Evolutionary conservation across 148 eudicot species (phyloP), one percentile per base, ranked within the genome.

Genomic region (Persicaria maculosa): DNA sequence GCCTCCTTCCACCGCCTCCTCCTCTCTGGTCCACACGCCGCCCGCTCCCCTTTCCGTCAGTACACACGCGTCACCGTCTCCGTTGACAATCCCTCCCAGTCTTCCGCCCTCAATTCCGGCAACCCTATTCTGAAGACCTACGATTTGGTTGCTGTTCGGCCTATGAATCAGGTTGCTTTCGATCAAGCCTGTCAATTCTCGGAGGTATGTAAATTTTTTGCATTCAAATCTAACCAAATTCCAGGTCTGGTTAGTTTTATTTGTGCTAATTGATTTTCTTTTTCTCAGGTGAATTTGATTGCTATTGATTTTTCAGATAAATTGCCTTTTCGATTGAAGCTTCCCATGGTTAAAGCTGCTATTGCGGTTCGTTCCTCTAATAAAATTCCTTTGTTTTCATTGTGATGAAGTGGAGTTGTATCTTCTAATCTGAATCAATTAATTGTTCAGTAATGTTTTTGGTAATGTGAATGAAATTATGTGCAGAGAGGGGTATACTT

Each of bases 401-500:
- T 50, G 9, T 44, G 46, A 4, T 46, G 73, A 8, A 22, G 10
- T 59, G 25, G 36, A 59, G 4, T 52, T 47, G 16, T 14, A 68
- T 47, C 4, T 45, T 52, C 58, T 67, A 75, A 76, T 52, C 36
- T 57, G 44, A 50, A 19, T 17, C 36, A 4, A 52, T 52, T 52
- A 52, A 9, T 52, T 59, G 52, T 70, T 70, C 31, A 6, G 2
- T 62, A 19, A 1, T 40, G 7, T 47, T 46, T 17, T n/a, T 45
- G 46, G 68, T 48, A 6, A 44, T 70, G 6, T 17, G 4, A 79
- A 57, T 72, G 46, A 6, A 9, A 72, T 80, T 22, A 73, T 81
- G 47, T 84, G 88, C 89, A 94, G 98, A 85, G 92, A 47, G 98
- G 91, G 54, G 84, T 94, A 16, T 90, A 81, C 79, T 90, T 90